These are phyloP conservation scores for Psilocybe cyanescens DNA, from an alignment of 768 basidiomycete species.

Conservation along the genomic window DNA sequence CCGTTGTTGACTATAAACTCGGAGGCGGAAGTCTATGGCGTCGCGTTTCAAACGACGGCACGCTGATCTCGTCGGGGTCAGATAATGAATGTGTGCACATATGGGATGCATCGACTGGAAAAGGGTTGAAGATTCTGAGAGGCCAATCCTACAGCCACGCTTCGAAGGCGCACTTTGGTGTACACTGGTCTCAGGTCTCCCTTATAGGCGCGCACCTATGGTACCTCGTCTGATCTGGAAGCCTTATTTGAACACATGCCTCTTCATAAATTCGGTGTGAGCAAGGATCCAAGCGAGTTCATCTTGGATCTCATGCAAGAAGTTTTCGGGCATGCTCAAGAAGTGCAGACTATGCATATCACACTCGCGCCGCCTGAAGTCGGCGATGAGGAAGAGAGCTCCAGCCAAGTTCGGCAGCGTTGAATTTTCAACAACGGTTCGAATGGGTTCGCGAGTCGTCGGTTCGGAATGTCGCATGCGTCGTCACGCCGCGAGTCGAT, in stretches of 20 bases:
- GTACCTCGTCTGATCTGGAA: constrained; percentile 53
- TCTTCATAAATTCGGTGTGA: constrained; percentile 50
- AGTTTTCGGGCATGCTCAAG: constrained; percentile 57
- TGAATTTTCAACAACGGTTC: background rate
- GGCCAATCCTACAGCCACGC: background rate
- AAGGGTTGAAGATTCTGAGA: too few relatives aligned
- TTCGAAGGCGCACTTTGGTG: background rate
- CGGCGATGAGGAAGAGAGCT: constrained; percentile 5
- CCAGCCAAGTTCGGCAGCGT: background rate
- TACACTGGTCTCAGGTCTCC: constrained; percentile 14
- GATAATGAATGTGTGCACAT: too few relatives aligned
- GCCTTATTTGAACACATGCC: constrained; percentile 66
- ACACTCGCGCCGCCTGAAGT: constrained; percentile 53
- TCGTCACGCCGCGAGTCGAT: constrained; percentile 10
- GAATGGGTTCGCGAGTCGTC: background rate
- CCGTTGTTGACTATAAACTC: too few relatives aligned
- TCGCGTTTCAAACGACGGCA: too few relatives aligned
- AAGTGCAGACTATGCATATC: constrained; percentile 53
- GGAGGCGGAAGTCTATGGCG: too few relatives aligned
- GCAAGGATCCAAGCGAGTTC: constrained; percentile 52
- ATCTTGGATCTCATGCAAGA: constrained; percentile 48
- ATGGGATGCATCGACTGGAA: too few relatives aligned
- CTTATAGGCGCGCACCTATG: constrained; percentile 46
- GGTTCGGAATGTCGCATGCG: constrained; percentile 2
- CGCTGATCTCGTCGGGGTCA: too few relatives aligned